phyloP scores from a whole-genome alignment of 495 filamentous ascomycete species.

The Umbilicaria muhlenbergii region DNA sequence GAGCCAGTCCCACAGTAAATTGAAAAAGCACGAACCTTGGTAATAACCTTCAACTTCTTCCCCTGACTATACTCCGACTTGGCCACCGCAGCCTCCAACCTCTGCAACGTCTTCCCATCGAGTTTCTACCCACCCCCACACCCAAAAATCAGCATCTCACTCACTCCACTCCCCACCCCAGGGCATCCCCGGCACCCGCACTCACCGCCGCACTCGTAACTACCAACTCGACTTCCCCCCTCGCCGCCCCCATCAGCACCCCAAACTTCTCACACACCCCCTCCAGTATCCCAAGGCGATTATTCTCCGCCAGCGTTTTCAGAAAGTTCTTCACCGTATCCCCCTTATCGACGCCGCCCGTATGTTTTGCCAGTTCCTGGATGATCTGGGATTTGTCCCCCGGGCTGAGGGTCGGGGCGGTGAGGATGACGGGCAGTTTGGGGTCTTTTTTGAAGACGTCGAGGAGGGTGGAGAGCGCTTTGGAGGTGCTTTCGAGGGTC shows the following conservation, averaged over 20 bases:
- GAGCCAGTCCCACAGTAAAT: neutral
- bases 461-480: constrained; percentile 54
- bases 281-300: constrained; percentile 70
- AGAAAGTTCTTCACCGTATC: constrained; percentile 92
- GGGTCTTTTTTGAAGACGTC: constrained; percentile 60
- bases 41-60: constrained; percentile 93
- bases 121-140: constrained; percentile 41
- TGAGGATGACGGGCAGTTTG: constrained; percentile 62
- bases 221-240: constrained; percentile 81
- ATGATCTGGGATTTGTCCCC: constrained; percentile 75
- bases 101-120: constrained; percentile 66
- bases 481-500: constrained; percentile 66
- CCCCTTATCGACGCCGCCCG: constrained; percentile 49
- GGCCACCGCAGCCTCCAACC: constrained; percentile 73
- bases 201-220: constrained; percentile 82
- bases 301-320: constrained; percentile 80
- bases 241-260: constrained; percentile 71
- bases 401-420: constrained; percentile 59
- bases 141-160: constrained; percentile 3
- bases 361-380: constrained; percentile 65
- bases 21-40: constrained; percentile 46
- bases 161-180: neutral
- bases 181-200: constrained; percentile 2
- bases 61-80: constrained; percentile 84
- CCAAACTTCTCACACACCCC: constrained; percentile 77